Base-by-base conservation (phyloP, 192 early-diverging fungal species). In the Linnemannia elongata region DNA sequence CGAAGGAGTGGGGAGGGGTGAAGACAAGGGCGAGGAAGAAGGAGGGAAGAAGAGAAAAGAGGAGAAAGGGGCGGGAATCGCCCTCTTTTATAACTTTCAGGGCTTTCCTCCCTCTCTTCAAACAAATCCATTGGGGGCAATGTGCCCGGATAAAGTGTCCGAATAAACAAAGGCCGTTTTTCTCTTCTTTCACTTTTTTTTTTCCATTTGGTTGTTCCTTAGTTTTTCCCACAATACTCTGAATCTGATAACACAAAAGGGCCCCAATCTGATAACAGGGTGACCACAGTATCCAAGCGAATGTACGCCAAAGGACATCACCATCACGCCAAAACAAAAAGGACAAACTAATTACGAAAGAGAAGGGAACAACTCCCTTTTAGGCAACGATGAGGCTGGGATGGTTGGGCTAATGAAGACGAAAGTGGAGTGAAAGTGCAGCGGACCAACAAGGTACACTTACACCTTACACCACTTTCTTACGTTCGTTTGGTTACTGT, bases 131-230 rank as follows among this genome's bases (percentile, higher is more conserved):
- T 20, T 52, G 49, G 49, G 72, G 72, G 39, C 22, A 15, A 24
- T 33, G 72, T 45, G 72, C 5, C 69, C 24, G 69, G 69, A 71
- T 71, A 66, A 66, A 66, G 60, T 66, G 60, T 15, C 30, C 60
- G 60, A 24, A 66, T 7, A 30, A 22, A 57, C 18, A 6, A 60
- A 24, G n/a, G n/a, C 44, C 39, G 30, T 73, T 22, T 45, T 8
- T 41, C 8, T 41, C 24, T 45, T 73, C 27, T 45, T 45, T 44
- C 41, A 2, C 45, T 49, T 45, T 74, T 52, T 49, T 35, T 74
- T 44, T 54, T 24, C 44, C 27, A 18, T 55, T 35, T 54, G 55
- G n/a, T 39, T 75, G 4, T n/a, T 39, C 72, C 45, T 74, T 49
- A 6, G 24, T 7, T 42, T 27, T 44, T 49, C 35, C 69, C 35